Evolutionary conservation across 345 rosid genomes (phyloP).

Genomic region (Fremontodendron californicum): DNA sequence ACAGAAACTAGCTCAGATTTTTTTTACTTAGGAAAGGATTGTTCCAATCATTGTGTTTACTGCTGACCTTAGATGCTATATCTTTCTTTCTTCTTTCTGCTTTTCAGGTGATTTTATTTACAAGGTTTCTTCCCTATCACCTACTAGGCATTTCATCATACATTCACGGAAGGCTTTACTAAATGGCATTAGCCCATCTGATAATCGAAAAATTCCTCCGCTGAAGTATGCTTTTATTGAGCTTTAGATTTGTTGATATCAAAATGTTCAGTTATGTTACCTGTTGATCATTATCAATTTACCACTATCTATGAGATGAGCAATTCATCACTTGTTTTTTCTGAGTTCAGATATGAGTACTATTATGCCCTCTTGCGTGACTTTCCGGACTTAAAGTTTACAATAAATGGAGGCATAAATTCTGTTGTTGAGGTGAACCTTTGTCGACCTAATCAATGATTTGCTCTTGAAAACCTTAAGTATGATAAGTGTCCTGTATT

Average conservation of each 20-base stretch:
- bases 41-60: not conserved
- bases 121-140: conserved; percentile 89
- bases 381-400: conserved; percentile 83
- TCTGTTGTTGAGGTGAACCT: conserved; percentile 72
- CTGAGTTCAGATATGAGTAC: conserved; percentile 75
- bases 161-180: conserved; percentile 96
- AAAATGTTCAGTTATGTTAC: not conserved
- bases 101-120: conserved; percentile 82
- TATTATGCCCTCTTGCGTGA: conserved; percentile 91
- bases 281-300: not conserved
- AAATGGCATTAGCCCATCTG: conserved; percentile 91
- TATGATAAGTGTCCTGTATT: not conserved
- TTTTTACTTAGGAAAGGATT: not conserved
- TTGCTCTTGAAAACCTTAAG: not conserved
- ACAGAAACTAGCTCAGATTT: not conserved
- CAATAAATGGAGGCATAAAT: conserved; percentile 94
- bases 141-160: conserved; percentile 88
- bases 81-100: conserved; percentile 1
- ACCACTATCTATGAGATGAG: not conserved
- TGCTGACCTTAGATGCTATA: not conserved
- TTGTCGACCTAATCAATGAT: too few relatives aligned
- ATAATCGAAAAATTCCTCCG: conserved; percentile 89
- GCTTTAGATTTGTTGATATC: not conserved
- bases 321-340: conserved; percentile 10
- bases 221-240: conserved; percentile 54